A percentile compares a stretch with the other conserved stretches of the same genome.
These are phyloP conservation scores for Platanthera guangdongensis DNA, from an alignment of 106 monocot species.

Conservation along the genomic window DNA sequence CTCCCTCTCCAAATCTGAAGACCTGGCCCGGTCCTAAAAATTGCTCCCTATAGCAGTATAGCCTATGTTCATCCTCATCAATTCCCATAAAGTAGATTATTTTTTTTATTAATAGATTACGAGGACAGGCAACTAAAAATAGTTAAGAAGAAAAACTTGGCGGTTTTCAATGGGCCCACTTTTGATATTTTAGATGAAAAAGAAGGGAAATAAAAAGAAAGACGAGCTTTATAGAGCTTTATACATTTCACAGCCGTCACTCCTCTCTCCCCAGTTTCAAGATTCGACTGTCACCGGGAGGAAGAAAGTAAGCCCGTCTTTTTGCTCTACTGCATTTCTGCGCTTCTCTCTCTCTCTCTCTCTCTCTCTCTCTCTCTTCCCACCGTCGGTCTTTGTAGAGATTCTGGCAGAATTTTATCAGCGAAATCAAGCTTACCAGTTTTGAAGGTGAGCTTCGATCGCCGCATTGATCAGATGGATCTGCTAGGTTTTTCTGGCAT, in stretches of 20 bases:
- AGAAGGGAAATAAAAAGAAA: not conserved
- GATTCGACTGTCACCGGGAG: not conserved
- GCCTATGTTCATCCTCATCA: too few species aligned
- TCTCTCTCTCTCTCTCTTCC: not conserved
- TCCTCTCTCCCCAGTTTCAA: not conserved
- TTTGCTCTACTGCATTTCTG: not conserved
- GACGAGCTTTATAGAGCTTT: not conserved
- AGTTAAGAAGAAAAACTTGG: not conserved
- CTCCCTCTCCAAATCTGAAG: too few species aligned
- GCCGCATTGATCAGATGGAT: slow-evolving; percentile 1
- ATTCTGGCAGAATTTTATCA: slow-evolving; percentile 9
- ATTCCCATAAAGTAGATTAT: too few species aligned
- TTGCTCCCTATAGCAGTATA: too few species aligned
- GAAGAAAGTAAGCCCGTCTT: not conserved
- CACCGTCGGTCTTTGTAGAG: not conserved
- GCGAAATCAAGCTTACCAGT: slow-evolving; percentile 4
- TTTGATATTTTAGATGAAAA: not conserved
- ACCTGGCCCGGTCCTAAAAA: too few species aligned
- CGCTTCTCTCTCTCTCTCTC: too few species aligned
- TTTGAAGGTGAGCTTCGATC: not conserved
- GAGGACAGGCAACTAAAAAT: too few species aligned
- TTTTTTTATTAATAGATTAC: too few species aligned
- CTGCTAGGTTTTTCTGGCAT: not conserved
- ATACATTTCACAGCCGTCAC: not conserved
- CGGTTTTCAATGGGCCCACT: not conserved